phyloP scores from a whole-genome alignment of 352 stramenopile genomes.

The Phytophthora citrophthora region DNA sequence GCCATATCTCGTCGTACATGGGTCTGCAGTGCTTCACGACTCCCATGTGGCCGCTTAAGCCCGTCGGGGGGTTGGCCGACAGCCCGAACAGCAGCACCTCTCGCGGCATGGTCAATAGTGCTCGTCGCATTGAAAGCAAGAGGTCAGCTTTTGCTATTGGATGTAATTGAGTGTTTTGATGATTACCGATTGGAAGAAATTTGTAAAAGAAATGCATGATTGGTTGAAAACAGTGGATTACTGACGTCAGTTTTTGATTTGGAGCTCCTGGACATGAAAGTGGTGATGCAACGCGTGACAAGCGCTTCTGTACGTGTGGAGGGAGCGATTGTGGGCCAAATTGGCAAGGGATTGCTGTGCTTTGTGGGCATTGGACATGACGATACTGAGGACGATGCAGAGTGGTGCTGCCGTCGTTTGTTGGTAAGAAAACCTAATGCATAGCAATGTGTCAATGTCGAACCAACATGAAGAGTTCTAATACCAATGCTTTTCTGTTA shows the following conservation, averaged over 20 bases:
- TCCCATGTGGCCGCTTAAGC: conserved; percentile 77
- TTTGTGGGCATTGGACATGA: conserved; percentile 79
- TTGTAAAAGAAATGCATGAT: not conserved
- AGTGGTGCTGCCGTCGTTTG: conserved; percentile 81
- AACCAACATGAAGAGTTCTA: not conserved
- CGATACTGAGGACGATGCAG: conserved; percentile 83
- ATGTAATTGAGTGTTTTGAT: not conserved
- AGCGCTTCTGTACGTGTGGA: conserved; percentile 83
- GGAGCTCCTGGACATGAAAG: conserved; percentile 51
- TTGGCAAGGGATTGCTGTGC: conserved; percentile 79
- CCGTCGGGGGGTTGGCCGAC: conserved; percentile 87
- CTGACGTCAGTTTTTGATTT: not conserved
- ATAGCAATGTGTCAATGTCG: conserved; percentile 1
- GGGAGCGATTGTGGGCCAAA: conserved; percentile 73
- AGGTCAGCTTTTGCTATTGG: conserved; percentile 16
- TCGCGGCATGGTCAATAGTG: conserved; percentile 8
- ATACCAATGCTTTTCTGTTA: not conserved
- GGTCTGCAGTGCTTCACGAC: conserved; percentile 65
- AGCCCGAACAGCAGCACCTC: conserved; percentile 85
- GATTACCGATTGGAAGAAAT: not conserved
- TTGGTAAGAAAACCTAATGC: conserved; percentile 45
- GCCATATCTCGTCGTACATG: conserved; percentile 87
- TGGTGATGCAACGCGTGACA: conserved; percentile 84
- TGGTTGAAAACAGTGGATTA: conserved; percentile 23
- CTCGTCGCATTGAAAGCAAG: conserved; percentile 4